A percentile compares a stretch with the other conserved stretches of the same genome.
These are phyloP conservation scores for Cyberlindnera suaveolens DNA, from an alignment of 805 yeast species.

Conservation along the genomic window DNA sequence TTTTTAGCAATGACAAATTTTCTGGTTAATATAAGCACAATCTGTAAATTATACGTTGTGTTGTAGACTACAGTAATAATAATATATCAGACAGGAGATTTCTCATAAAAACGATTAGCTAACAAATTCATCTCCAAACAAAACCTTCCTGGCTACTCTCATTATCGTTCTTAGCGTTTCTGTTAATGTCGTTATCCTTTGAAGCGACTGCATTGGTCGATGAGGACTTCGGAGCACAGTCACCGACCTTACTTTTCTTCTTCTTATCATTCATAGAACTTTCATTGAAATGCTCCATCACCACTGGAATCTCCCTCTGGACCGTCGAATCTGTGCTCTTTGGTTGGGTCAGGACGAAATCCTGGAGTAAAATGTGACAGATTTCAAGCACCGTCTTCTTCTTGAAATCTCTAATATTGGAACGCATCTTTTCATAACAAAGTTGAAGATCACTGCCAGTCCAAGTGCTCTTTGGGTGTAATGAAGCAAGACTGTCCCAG, in stretches of 20 bases:
- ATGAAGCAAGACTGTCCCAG: conserved; percentile 49
- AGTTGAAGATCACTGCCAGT: conserved; percentile 53
- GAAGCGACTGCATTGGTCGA: not conserved
- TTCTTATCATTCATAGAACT: conserved; percentile 4
- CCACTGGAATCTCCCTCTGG: conserved; percentile 18
- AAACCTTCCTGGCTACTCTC: not conserved
- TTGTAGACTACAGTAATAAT: no score
- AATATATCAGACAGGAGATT: no score
- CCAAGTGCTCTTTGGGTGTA: conserved; percentile 44
- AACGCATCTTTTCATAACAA: conserved; percentile 55
- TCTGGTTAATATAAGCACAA: conserved; percentile 7
- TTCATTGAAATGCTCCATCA: conserved; percentile 7
- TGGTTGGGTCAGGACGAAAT: conserved; percentile 12
- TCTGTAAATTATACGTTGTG: conserved; percentile 12
- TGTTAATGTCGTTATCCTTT: not conserved
- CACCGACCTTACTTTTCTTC: conserved; percentile 3
- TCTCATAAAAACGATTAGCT: no score
- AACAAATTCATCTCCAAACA: not conserved
- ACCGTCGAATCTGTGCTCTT: conserved; percentile 11
- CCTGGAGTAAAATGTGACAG: conserved; percentile 23
- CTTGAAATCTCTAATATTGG: conserved; percentile 42
- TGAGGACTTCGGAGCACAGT: conserved; percentile 3
- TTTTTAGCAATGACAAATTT: conserved; percentile 5
- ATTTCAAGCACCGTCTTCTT: conserved; percentile 32
- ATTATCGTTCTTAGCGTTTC: not conserved